phyloP scores from a whole-genome alignment of 306 rosid species.

The Cucumis hystrix region DNA sequence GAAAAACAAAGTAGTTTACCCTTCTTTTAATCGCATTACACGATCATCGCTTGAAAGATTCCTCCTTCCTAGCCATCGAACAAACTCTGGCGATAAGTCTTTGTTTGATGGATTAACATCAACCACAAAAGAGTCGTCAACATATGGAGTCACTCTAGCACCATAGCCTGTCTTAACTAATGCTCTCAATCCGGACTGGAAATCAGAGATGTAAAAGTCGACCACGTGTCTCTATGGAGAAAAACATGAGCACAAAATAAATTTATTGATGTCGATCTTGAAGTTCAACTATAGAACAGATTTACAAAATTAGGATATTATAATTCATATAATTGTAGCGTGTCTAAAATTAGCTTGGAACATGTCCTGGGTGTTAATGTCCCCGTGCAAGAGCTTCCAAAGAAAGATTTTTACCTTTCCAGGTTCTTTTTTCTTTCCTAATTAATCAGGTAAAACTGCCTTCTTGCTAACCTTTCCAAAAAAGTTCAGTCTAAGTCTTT shows the following conservation, averaged over 20 bases:
- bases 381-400: neutral
- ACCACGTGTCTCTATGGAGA: slow-evolving; percentile 68
- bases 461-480: neutral
- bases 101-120: slow-evolving; percentile 59
- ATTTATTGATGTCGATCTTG: neutral
- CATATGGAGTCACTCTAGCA: slow-evolving; percentile 83
- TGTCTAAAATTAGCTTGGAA: neutral
- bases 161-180: slow-evolving; percentile 93
- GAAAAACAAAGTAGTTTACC: slow-evolving; percentile 29
- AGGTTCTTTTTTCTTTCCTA: neutral
- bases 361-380: neutral
- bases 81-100: slow-evolving; percentile 66
- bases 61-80: slow-evolving; percentile 79
- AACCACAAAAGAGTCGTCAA: slow-evolving; percentile 58
- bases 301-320: neutral
- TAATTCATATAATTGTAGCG: neutral
- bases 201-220: slow-evolving; percentile 98
- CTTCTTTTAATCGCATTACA: slow-evolving; percentile 82
- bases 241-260: neutral
- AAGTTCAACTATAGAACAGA: neutral
- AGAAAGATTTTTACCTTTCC: neutral
- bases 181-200: slow-evolving; percentile 97
- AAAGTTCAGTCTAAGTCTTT: neutral
- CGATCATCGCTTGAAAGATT: slow-evolving; percentile 78
- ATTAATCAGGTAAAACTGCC: neutral